Base-by-base conservation (phyloP, 140 eudicot genomes). In the Bidens hawaiensis region DNA sequence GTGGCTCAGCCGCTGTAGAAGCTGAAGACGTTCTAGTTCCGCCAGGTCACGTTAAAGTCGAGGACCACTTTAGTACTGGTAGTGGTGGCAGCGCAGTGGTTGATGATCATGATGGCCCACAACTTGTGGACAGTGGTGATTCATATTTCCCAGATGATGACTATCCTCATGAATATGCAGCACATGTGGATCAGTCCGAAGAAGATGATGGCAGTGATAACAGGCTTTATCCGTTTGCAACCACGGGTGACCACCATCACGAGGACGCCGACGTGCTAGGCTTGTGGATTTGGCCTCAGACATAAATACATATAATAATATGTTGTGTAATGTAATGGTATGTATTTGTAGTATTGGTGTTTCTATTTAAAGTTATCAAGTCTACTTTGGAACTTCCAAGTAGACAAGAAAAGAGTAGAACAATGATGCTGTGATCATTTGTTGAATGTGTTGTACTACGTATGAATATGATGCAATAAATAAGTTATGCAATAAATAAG, bases 1-100 rank as follows among this genome's bases (percentile, higher is more conserved):
- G 62, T 27, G 78, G 68, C 16, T 50, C 74, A 59, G 50, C 46
- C 15, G 64, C 42, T 2, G 64, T 4, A 34, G 89, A 62, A 53
- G 75, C 34, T 3, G 73, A 28, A 42, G 45, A 46, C 7, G 68
- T 60, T 23, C 64, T 60, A 19, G 63, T 76, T 15, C 72, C 57
- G 2, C 28, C 36, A 11, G 28, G 41, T 1, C 56, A 38, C 2
- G 84, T 73, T 67, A 89, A 89, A 81, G 67, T 71, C 43, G 97
- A 89, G 76, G 97, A 89, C 77, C 95, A 78, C 55, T 73, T 85
- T 7, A 89, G 97, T 66, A 78, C 79, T 0, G 95, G 86, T 28
- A 89, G 91, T 24, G 89, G 81, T 2, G 89, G 84, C 21, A 89
- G 97, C 48, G 95, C 86, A 1, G 93, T 89, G 36, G 84, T 89